Evolutionary conservation across 345 rosid genomes (phyloP).

Genomic region (Heritiera fomes): DNA sequence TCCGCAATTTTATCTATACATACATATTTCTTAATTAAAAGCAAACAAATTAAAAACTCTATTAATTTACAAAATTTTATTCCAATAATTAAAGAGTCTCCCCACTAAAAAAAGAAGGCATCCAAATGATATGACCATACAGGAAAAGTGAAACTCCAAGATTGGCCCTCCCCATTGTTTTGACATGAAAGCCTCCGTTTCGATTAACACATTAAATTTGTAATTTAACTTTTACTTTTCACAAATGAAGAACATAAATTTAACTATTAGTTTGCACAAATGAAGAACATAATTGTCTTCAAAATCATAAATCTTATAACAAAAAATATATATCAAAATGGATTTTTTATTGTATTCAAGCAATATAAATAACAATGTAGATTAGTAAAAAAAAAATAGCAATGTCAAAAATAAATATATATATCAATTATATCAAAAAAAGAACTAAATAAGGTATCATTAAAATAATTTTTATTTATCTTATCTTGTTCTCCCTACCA

Average conservation of each 20-base stretch:
- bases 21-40: background rate
- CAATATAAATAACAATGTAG: background rate
- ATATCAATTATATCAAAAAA: too few relatives aligned
- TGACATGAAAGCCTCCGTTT: background rate
- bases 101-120: background rate
- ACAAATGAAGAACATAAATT: too few relatives aligned
- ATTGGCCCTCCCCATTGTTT: background rate
- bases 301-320: background rate
- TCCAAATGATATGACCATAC: background rate
- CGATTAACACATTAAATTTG: background rate
- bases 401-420: too few relatives aligned
- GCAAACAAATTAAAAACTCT: background rate
- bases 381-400: too few relatives aligned
- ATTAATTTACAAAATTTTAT: background rate
- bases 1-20: too few relatives aligned
- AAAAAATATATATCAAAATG: background rate
- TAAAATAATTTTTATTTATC: too few relatives aligned
- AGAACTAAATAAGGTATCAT: too few relatives aligned
- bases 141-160: background rate
- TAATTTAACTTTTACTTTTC: background rate
- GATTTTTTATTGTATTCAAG: background rate
- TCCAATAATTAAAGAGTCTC: background rate
- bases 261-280: too few relatives aligned
- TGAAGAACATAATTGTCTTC: background rate
- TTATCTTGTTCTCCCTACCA: background rate